A percentile compares a stretch with the other conserved stretches of the same genome.
Conservation (phyloP, 2,329 filamentous ascomycete species). For the Cercospora sesami region DNA sequence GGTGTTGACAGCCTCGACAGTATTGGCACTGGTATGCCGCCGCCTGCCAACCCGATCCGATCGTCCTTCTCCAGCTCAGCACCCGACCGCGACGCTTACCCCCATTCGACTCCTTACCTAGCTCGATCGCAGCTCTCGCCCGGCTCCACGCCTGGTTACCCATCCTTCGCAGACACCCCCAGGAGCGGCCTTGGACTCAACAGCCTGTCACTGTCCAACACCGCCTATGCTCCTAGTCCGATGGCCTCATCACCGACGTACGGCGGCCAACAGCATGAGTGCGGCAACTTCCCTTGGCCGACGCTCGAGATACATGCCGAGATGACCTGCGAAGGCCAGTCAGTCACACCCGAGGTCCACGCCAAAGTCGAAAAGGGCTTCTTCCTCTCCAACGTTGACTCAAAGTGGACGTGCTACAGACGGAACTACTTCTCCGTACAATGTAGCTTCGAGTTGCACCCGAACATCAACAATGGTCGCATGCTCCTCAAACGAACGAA, state of each 20-base stretch:
- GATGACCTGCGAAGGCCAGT: conserved; percentile 61
- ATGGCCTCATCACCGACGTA: conserved; percentile 38
- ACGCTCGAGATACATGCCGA: conserved; percentile 55
- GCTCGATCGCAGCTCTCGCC: conserved; percentile 34
- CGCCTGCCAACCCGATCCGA: conserved; percentile 31
- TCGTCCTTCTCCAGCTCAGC: conserved; percentile 34
- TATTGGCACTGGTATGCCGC: conserved; percentile 33
- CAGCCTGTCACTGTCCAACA: conserved; percentile 31
- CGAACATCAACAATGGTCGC: conserved; percentile 58
- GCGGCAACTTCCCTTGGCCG: conserved; percentile 48
- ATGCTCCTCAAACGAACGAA: conserved; percentile 57
- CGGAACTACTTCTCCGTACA: conserved; percentile 88
- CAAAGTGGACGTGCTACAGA: conserved; percentile 89
- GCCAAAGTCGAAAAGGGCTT: conserved; percentile 88
- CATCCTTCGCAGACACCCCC: conserved; percentile 37
- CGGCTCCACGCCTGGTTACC: conserved; percentile 31
- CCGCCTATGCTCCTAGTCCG: conserved; percentile 23
- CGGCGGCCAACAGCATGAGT: conserved; percentile 32
- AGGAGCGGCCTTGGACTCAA: conserved; percentile 31
- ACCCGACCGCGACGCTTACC: conserved; percentile 34
- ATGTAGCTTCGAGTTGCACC: conserved; percentile 72
- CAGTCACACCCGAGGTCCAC: conserved; percentile 70
- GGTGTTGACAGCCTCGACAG: conserved; percentile 35
- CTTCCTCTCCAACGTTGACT: conserved; percentile 66
- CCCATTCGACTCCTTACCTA: conserved; percentile 31